Evolutionary conservation across 805 yeast species (phyloP).

Genomic region (Nakazawaea molendinolei): DNA sequence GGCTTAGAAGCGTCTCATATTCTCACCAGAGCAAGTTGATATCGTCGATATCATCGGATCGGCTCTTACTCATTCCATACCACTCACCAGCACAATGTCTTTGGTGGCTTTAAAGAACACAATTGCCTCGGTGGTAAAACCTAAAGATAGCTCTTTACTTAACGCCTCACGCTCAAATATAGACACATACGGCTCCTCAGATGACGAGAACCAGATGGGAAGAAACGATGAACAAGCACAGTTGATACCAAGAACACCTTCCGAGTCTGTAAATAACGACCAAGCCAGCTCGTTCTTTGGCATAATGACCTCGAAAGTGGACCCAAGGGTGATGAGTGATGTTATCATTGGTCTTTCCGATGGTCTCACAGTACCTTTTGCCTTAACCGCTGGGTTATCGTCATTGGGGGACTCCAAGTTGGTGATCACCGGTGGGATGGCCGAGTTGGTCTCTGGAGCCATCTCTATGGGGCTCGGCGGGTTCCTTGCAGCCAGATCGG

Average conservation of each 20-base stretch:
- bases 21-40: no score
- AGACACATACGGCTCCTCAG: constrained; percentile 8
- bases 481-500: constrained; percentile 88
- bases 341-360: constrained; percentile 90
- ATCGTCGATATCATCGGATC: no score
- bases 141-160: constrained; percentile 1
- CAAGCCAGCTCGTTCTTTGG: constrained; percentile 3
- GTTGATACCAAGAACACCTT: constrained; percentile 1
- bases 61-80: no score
- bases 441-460: constrained; percentile 94
- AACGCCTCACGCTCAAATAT: not conserved
- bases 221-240: constrained; percentile 4
- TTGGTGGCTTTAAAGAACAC: constrained; percentile 26
- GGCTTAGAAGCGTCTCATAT: no score
- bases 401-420: constrained; percentile 83
- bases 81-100: constrained; percentile 23
- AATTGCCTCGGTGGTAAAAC: constrained; percentile 17
- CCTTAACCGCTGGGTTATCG: constrained; percentile 92
- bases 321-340: constrained; percentile 93
- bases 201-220: constrained; percentile 4
- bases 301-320: constrained; percentile 48
- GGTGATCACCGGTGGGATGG: constrained; percentile 97
- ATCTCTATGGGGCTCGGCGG: constrained; percentile 98
- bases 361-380: constrained; percentile 98
- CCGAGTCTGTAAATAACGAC: constrained; percentile 1